Evolutionary conservation across 768 basidiomycete species (phyloP).

Genomic region (Thelephora aurantiotincta): DNA sequence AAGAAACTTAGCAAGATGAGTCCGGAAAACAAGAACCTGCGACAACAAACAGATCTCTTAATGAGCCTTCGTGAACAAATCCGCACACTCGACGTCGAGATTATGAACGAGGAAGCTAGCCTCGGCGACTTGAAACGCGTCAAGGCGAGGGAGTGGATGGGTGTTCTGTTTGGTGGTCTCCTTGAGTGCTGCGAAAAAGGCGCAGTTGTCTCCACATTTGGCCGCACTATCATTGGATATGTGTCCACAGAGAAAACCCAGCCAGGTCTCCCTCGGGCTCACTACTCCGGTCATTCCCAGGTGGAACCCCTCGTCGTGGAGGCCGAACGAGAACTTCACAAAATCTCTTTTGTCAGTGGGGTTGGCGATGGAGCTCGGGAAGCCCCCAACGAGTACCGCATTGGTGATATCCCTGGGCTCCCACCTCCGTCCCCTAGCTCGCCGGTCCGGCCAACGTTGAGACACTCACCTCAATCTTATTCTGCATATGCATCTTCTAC

Average conservation of each 20-base stretch:
- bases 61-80: conserved; percentile 68
- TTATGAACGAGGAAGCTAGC: conserved; percentile 68
- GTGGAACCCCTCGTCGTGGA: conserved; percentile 51
- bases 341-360: conserved; percentile 30
- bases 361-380: conserved; percentile 17
- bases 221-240: conserved; percentile 30
- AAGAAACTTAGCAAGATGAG: conserved; percentile 85
- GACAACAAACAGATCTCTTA: conserved; percentile 56
- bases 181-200: conserved; percentile 80
- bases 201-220: conserved; percentile 11
- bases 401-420: neutral
- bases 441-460: neutral
- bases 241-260: conserved; percentile 71
- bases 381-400: conserved; percentile 2
- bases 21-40: conserved; percentile 75
- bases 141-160: conserved; percentile 55
- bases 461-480: conserved; percentile 1
- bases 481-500: neutral
- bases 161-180: conserved; percentile 78
- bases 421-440: neutral
- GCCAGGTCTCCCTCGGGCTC: conserved; percentile 61
- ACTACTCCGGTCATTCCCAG: conserved; percentile 55
- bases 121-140: conserved; percentile 75
- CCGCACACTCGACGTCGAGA: conserved; percentile 62
- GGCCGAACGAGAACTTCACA: conserved; percentile 38